Evolutionary conservation across 177 flowering plant species (phyloP), one percentile per base, ranked within the genome.

Genomic region (Telopea speciosissima): DNA sequence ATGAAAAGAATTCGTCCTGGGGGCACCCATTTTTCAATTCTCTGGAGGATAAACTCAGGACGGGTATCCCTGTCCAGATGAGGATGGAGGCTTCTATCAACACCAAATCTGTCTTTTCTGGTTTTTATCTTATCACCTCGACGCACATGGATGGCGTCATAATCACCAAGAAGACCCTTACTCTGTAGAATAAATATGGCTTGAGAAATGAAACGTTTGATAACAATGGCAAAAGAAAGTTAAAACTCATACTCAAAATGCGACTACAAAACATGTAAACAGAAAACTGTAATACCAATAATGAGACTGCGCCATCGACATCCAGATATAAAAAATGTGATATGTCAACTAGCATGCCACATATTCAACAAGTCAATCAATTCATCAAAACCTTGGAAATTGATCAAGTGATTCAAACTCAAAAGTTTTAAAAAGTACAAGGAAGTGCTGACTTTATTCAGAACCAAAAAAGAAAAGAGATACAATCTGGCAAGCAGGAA

Each of bases 41-140:
- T 84, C 25, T 61, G 80, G 54, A 89, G 78, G 73, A 96, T 93
- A 78, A 89, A 91, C 75, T 86, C 92, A 26, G 99, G 86, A 19
- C 89, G 91, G 66, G 99, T 96, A 71, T 93, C 98, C 81, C 99
- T 87, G 76, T 91, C 98, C 68, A 93, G 79, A 84, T 91, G 99
- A 68, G 99, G 99, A 79, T 90, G 95, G 62, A 88, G 82, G 73
- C 69, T 83, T 76, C 97, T 84, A 0, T 68, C 70, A 67, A 87
- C 89, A 31, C 99, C 98, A 79, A 81, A 83, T 63, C 93, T 84
- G 82, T 95, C 99, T 70, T 91, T 93, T 69, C 98, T 85, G 22
- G 90, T 93, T 78, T 92, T 96, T 65, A 96, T 72, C 75, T 81
- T 93, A 81, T 96, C 99, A 10, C 99, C 99, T 70, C 99, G 87